Conservation (phyloP, 805 yeast genomes). For the Candida ficus region DNA sequence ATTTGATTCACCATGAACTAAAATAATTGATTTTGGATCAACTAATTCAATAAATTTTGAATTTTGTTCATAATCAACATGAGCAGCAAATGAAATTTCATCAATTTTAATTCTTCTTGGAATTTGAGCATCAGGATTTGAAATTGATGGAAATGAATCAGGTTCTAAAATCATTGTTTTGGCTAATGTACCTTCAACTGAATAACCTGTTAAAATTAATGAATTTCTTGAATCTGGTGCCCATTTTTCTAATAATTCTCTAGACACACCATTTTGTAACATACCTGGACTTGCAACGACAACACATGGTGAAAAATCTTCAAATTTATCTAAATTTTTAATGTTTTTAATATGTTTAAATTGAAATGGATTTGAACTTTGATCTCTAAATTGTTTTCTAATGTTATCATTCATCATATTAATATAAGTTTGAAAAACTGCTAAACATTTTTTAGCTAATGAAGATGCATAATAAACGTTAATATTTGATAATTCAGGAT, state of each 20-base stretch:
- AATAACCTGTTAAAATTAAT: conserved; percentile 89
- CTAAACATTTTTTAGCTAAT: conserved; percentile 93
- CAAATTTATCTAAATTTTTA: conserved; percentile 74
- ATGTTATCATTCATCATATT: conserved; percentile 96
- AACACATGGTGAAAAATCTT: conserved; percentile 93
- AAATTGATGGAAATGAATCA: conserved; percentile 74
- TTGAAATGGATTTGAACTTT: conserved; percentile 83
- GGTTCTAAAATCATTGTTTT: conserved; percentile 87
- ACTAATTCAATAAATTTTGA: conserved; percentile 85
- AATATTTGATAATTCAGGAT: conserved; percentile 75
- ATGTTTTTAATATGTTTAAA: conserved; percentile 81
- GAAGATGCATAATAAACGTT: conserved; percentile 89
- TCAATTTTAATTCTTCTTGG: conserved; percentile 87
- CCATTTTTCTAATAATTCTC: conserved; percentile 92
- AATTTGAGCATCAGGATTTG: conserved; percentile 75
- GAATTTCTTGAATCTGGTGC: conserved; percentile 93
- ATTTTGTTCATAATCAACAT: conserved; percentile 93
- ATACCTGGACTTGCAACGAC: conserved; percentile 97
- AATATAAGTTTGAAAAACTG: conserved; percentile 93
- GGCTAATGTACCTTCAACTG: conserved; percentile 98
- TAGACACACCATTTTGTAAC: conserved; percentile 93
- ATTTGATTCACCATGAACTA: conserved; percentile 95
- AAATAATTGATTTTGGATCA: conserved; percentile 76
- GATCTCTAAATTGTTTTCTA: conserved; percentile 66
- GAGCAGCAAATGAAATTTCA: conserved; percentile 98